Conservation (phyloP, 2,329 filamentous ascomycete species). For the Clonostachys rhizophaga region DNA sequence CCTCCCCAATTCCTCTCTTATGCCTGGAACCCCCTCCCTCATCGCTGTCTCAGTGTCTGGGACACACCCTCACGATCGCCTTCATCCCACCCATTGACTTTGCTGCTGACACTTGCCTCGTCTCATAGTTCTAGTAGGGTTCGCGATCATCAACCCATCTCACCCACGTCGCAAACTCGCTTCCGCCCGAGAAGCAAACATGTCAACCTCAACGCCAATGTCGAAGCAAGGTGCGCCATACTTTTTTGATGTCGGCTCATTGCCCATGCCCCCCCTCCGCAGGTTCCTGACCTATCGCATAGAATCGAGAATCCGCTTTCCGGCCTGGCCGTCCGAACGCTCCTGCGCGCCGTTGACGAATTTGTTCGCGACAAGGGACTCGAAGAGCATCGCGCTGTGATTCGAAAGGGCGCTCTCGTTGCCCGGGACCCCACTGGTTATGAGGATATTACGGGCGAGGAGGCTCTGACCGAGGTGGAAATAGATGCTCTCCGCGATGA, state of each 20-base stretch:
- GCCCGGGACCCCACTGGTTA: slow-evolving; percentile 64
- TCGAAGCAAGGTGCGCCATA: slow-evolving; percentile 36
- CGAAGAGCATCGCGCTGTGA: slow-evolving; percentile 48
- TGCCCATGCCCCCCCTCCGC: background rate
- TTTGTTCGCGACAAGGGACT: slow-evolving; percentile 59
- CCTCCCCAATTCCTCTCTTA: background rate
- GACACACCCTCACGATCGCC: too few relatives aligned
- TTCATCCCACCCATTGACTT: too few relatives aligned
- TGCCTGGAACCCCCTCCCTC: background rate
- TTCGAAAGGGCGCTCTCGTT: slow-evolving; percentile 68
- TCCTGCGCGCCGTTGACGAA: slow-evolving; percentile 50
- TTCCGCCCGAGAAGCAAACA: slow-evolving; percentile 19
- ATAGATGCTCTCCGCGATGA: slow-evolving; percentile 57
- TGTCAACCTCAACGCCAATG: slow-evolving; percentile 38
- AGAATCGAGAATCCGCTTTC: slow-evolving; percentile 44
- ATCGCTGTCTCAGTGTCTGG: background rate
- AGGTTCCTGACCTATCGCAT: slow-evolving; percentile 6
- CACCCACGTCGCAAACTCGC: slow-evolving; percentile 28
- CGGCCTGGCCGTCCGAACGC: slow-evolving; percentile 43
- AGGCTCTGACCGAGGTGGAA: slow-evolving; percentile 55
- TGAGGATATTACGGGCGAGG: slow-evolving; percentile 52
- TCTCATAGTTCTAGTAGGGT: background rate
- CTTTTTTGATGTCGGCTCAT: background rate
- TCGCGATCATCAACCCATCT: slow-evolving; percentile 4
- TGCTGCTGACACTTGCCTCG: too few relatives aligned